Evolutionary conservation across 192 early-diverging fungal genomes (phyloP), one percentile per base, ranked within the genome.

Genomic region (Gorgonomyces haynaldii): DNA sequence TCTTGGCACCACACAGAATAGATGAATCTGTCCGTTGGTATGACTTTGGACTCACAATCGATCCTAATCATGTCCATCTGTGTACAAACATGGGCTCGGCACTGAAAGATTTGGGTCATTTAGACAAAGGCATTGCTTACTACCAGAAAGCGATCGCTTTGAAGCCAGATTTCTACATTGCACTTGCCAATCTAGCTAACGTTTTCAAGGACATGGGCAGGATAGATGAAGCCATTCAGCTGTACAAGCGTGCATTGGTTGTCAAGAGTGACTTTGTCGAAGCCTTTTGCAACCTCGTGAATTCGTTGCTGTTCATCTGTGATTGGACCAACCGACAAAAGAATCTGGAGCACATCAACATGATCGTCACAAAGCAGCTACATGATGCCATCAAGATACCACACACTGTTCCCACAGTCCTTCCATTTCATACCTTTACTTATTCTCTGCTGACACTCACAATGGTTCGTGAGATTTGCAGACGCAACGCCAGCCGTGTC

Each of bases 1-100:
- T n/a, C n/a, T n/a, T n/a, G n/a, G n/a, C n/a, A n/a, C n/a, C n/a
- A n/a, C n/a, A n/a, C n/a, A n/a, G n/a, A n/a, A n/a, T n/a, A n/a
- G n/a, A n/a, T n/a, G n/a, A n/a, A n/a, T n/a, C n/a, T n/a, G n/a
- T n/a, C n/a, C n/a, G n/a, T n/a, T n/a, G n/a, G n/a, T n/a, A n/a
- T n/a, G n/a, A n/a, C n/a, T n/a, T n/a, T n/a, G n/a, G n/a, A n/a
- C n/a, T n/a, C n/a, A n/a, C n/a, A 29, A 69, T 91, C 16, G 89
- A 94, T 43, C 69, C 70, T 24, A 67, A 71, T 24, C 90, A 94
- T 49, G 85, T 88, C 34, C 90, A 94, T 53, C 61, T 94, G 31
- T 89, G 86, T 69, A 94, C 90, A n/a, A 94, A 94, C 54, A 66
- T 94, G 21, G 90, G 90, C 1, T 90, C 86, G 20, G 66, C 90